phyloP scores from a whole-genome alignment of 805 yeast genomes.

The Hanseniaspora lachancei region DNA sequence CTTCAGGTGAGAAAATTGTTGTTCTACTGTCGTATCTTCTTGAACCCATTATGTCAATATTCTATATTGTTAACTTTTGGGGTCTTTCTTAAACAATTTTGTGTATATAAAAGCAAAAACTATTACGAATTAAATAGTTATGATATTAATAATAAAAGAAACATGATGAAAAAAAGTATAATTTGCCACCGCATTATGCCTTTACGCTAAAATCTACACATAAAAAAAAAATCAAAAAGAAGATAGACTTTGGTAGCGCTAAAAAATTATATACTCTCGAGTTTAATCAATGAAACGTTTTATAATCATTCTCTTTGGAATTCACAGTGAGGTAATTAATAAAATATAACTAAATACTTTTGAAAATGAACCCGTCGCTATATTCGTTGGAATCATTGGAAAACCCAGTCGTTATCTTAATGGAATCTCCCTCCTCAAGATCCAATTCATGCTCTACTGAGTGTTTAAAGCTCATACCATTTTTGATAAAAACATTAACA shows the following conservation, averaged over 20 bases:
- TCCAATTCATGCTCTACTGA: constrained; percentile 10
- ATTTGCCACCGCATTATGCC: background rate
- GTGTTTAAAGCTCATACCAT: constrained; percentile 7
- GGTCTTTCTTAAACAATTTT: background rate
- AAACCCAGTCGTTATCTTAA: background rate
- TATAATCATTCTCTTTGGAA: background rate
- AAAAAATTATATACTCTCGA: background rate
- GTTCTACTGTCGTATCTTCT: constrained; percentile 99
- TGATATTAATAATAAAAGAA: too few relatives aligned
- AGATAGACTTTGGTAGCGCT: too few relatives aligned
- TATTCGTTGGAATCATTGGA: background rate
- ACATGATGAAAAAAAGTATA: background rate
- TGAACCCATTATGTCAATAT: constrained; percentile 40
- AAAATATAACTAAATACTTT: background rate
- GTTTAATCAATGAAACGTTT: background rate
- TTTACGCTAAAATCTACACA: background rate
- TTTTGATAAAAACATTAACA: background rate
- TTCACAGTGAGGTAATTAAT: background rate
- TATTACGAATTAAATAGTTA: too few relatives aligned
- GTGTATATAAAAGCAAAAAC: too few relatives aligned
- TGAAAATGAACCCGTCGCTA: constrained; percentile 6
- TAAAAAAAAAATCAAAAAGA: background rate
- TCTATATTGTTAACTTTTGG: background rate
- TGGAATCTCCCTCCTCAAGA: background rate
- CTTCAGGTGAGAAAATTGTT: constrained; percentile 97